Conservation (phyloP, 2,329 filamentous ascomycete genomes). For the Botrytis cinerea region DNA sequence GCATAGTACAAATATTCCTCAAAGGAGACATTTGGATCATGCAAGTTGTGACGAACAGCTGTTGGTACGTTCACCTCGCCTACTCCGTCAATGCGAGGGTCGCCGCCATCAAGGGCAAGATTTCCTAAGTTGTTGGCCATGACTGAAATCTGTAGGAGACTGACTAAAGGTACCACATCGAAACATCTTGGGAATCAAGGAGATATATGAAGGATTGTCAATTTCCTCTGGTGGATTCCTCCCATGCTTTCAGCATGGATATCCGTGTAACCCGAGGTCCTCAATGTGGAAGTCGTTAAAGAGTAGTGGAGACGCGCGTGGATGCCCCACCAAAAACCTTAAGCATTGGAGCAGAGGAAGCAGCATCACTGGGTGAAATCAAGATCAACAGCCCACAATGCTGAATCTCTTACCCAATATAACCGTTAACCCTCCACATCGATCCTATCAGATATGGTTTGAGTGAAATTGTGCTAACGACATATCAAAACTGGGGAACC, state of each 20-base stretch:
- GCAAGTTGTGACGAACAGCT: conserved; percentile 25
- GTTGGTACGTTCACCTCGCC: conserved; percentile 16
- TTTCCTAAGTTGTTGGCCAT: conserved; percentile 24
- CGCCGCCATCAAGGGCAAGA: conserved; percentile 21
- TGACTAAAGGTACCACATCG: background rate
- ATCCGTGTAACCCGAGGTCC: conserved; percentile 1
- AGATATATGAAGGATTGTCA: conserved; percentile 11
- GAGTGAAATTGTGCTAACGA: background rate
- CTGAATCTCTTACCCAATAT: background rate
- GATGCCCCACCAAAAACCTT: background rate
- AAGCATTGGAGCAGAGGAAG: background rate
- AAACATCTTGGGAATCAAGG: background rate
- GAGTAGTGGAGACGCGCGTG: background rate
- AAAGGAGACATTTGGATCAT: conserved; percentile 39
- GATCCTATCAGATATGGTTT: background rate
- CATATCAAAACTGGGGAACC: conserved; percentile 11
- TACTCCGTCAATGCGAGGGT: conserved; percentile 23
- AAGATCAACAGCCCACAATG: background rate
- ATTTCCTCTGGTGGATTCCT: background rate
- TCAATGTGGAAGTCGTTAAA: background rate
- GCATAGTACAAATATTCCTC: conserved; percentile 44
- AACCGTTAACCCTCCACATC: conserved; percentile 7
- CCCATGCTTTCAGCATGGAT: background rate
- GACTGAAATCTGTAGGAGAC: background rate
- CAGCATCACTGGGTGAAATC: conserved; percentile 6